These are phyloP conservation scores for Cymbidium sinense DNA, from an alignment of 106 monocot species.

Conservation along the genomic window DNA sequence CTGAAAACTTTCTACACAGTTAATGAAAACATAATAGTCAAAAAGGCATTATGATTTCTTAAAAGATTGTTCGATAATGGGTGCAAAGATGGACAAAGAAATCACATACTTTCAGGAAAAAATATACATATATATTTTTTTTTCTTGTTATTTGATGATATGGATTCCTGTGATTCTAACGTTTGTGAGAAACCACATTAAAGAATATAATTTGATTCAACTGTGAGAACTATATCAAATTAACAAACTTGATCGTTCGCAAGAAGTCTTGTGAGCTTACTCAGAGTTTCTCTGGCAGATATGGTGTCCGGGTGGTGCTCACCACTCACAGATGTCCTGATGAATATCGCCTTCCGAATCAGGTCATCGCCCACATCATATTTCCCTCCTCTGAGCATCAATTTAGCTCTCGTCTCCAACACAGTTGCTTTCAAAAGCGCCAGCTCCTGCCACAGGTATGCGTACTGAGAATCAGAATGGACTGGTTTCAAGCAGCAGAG, in stretches of 20 bases:
- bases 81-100: background rate
- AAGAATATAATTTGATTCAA: constrained; percentile 34
- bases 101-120: background rate
- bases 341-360: constrained; percentile 77
- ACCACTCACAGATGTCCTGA: constrained; percentile 71
- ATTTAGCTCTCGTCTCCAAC: constrained; percentile 74
- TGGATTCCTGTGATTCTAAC: constrained; percentile 21
- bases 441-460: constrained; percentile 71
- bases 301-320: constrained; percentile 83
- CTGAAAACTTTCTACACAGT: background rate
- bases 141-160: constrained; percentile 38
- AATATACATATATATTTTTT: no score
- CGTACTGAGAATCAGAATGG: constrained; percentile 35
- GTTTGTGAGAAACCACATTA: constrained; percentile 24
- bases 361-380: constrained; percentile 73
- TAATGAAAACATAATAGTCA: background rate
- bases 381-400: constrained; percentile 70
- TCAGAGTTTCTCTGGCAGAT: constrained; percentile 68
- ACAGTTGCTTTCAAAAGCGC: constrained; percentile 62
- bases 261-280: constrained; percentile 82
- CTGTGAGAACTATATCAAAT: constrained; percentile 16
- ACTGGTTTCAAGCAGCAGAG: constrained; percentile 32
- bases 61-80: background rate
- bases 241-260: constrained; percentile 45
- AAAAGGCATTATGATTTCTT: background rate